A percentile compares a stretch with the other conserved stretches of the same genome.
phyloP scores from a whole-genome alignment of 495 filamentous ascomycete genomes.

The Hypoxylon fuscum region DNA sequence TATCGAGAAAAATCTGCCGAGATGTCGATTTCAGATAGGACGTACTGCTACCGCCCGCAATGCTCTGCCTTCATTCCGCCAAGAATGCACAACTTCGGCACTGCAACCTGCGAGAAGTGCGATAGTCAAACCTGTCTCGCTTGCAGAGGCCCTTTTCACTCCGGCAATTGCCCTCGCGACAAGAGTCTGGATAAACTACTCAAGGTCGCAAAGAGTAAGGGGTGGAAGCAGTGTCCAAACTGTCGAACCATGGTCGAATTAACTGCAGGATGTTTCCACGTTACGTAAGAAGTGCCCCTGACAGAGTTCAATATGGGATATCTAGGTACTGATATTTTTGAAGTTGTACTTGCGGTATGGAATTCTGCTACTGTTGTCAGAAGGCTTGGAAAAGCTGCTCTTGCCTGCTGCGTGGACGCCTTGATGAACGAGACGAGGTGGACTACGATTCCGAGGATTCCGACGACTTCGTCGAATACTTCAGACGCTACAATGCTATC shows the following conservation, averaged over 20 bases:
- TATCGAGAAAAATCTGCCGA: conserved; percentile 57
- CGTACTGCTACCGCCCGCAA: conserved; percentile 54
- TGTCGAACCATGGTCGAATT: conserved; percentile 77
- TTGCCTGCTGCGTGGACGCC: no score
- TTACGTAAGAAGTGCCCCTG: conserved; percentile 63
- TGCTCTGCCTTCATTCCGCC: conserved; percentile 61
- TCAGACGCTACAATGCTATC: no score
- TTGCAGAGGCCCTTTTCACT: conserved; percentile 57
- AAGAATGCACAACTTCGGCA: conserved; percentile 34
- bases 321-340: not conserved
- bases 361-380: conserved; percentile 70
- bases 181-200: conserved; percentile 68
- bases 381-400: conserved; percentile 57
- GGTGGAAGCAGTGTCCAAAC: conserved; percentile 76
- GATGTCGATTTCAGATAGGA: conserved; percentile 53
- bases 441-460: conserved; percentile 41
- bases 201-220: conserved; percentile 68
- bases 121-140: conserved; percentile 50
- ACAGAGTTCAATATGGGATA: not conserved
- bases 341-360: conserved; percentile 61
- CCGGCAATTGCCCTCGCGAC: conserved; percentile 72
- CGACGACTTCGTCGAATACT: no score
- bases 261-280: conserved; percentile 79
- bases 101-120: conserved; percentile 56
- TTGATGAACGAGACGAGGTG: no score